Evolutionary conservation across 2,329 filamentous ascomycete species (phyloP), one percentile per base, ranked within the genome.

Genomic region (Phaeosphaeriaceae sp.): DNA sequence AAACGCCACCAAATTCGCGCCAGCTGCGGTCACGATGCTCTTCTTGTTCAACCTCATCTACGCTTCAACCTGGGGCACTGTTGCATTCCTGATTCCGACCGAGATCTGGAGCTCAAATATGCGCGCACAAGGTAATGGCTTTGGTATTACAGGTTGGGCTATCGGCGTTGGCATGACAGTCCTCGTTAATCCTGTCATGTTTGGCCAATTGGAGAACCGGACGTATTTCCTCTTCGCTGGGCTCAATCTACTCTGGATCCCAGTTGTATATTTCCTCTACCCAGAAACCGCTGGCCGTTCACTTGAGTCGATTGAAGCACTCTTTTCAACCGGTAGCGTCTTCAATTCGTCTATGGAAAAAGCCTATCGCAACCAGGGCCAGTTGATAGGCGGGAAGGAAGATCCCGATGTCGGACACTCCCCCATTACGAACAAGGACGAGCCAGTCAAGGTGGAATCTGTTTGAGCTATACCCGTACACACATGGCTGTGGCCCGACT

Each of bases 261-360:
- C 80, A 0, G 66, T 81, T 2, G 69, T 81, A 1, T 82, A 80
- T 66, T 76, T 80, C 53, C 78, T 82, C 65, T 85, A 82, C 51
- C 83, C 83, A 0, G 83, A 85, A 59, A 85, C 83, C 5, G 56
- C 56, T 7, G 56, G 51, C 15, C 50, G 44, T 21, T 51, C 46
- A 4, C 47, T 58, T 19, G 56, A 58, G 20, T 25, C 46, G 3
- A 47, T 58, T 13, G 51, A 58, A n/a, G 33, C 33, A 11, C 33
- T 58, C 21, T 58, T 58, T 42, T 40, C 54, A 1, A 52, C 48
- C 15, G 31, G 31, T 7, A 56, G 54, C 22, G 25, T 36, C 44
- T 56, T 56, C 48, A 48, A 27, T 25, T 48, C 21, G n/a, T 25
- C 17, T 21, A 48, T 48, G 45, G 45, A 48, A 25, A 21, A 25